Base-by-base conservation (phyloP, 768 basidiomycete species). In the Lyophyllum semitale region DNA sequence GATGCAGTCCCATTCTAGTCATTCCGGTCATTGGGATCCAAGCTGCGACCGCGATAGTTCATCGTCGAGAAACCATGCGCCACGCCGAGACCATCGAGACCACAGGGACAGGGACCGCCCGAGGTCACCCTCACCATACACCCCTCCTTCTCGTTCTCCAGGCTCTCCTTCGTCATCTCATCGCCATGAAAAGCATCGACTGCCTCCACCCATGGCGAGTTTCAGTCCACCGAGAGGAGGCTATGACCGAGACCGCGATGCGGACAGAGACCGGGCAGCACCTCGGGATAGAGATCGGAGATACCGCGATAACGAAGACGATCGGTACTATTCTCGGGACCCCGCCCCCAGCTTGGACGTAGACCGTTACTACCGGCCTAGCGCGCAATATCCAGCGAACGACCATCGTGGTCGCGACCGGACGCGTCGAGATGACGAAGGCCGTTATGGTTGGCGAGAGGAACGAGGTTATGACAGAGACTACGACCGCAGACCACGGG, bases 171-270 rank as follows among this genome's bases (percentile, higher is more conserved):
- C 73, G 8, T 70, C 77, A 6, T 66, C 69, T 38, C 66, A 63
- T 53, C 70, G 71, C 38, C 69, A 71, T 25, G 72, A 68, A 41
- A 72, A 68, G 51, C 77, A 78, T 57, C 64, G 76, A 30, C 69
- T 79, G 15, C 70, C 79, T 11, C 63, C 67, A 32, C 71, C 71
- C 2, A 64, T 57, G 8, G 50, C 68, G 0, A 57, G 54, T 45
- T 78, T 76, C 58, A 80, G 75, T 13, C 79, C 81, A 0, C 66
- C 69, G 20, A 67, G 65, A 12, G 71, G 70, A 38, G 69, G 73
- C 41, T 68, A 72, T 53, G 68, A 63, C 48, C 54, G 68, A 13
- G 74, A 74, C 51, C 63, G 68, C 53, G 43, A 58, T 41, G 68
- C 73, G 43, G 73, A 76, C 40, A 63, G 77, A 59, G 66, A 71